Evolutionary conservation across 306 rosid genomes (phyloP), one percentile per base, ranked within the genome.

Genomic region (Begonia peltatifolia): DNA sequence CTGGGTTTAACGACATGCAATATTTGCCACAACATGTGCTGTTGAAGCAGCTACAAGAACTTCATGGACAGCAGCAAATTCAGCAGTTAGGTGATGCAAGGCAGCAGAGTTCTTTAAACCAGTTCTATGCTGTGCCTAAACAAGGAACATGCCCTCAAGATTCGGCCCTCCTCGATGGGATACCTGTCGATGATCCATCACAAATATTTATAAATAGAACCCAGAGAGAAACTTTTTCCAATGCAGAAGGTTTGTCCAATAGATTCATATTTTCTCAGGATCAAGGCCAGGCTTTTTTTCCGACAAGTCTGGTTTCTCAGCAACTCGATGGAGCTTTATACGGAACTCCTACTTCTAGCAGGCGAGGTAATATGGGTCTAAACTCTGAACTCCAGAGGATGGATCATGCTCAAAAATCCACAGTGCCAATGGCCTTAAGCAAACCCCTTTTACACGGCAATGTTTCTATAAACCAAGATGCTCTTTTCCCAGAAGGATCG

Each of bases 1-100:
- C 83, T 60, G 73, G 74, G 55, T 73, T 61, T 53, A 77, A 42
- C 69, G 83, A 73, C 47, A 42, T 69, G 71, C 83, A 77, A 66
- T 63, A 69, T 66, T 63, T 69, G 47, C 73, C 66, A 66, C 79
- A 77, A 56, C 83, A 69, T 14, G 14, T 66, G 60, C 63, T 73
- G 83, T 54, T 77, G 52, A 77, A 69, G 62, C 75, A 73, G 55
- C 59, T 77, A 59, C 83, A 77, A 58, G 83, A 77, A 56, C 55
- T 77, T 66, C 83, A 77, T 55, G 73, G 76, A 67, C 79, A 73
- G 72, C 83, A 70, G 51, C 83, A 77, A 66, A 51, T 70, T 54
- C 83, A 70, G 61, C 76, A 67, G 58, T 61, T 66, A 18, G 72
- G 71, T 54, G 79, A 73, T 57, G 56, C 71, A 42, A 73, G 76